Conservation (phyloP, 2,329 filamentous ascomycete genomes). For the Cytospora schulzeri region DNA sequence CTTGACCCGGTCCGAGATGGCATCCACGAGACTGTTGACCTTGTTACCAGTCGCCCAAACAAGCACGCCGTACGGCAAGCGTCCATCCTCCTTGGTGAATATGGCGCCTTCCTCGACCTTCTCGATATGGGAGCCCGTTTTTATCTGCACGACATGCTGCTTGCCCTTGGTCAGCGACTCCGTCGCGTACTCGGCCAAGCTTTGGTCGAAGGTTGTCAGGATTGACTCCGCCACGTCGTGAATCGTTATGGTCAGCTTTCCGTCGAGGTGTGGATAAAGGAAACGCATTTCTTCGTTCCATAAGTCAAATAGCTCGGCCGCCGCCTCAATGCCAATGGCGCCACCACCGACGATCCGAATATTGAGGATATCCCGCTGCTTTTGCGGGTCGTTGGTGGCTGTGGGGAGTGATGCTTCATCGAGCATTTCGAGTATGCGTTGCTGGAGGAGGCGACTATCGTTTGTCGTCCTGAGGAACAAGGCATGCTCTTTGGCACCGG, state of each 20-base stretch:
- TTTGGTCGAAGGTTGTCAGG: conserved; percentile 43
- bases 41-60: conserved; percentile 33
- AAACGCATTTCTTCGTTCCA: conserved; percentile 41
- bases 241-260: conserved; percentile 43
- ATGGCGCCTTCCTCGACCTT: conserved; percentile 28
- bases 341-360: conserved; percentile 46
- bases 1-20: conserved; percentile 28
- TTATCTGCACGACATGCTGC: conserved; percentile 38
- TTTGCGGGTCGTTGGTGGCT: conserved; percentile 29
- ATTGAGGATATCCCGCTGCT: conserved; percentile 39
- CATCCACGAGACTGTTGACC: conserved; percentile 31
- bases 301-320: conserved; percentile 47
- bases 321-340: conserved; percentile 45
- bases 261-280: conserved; percentile 44
- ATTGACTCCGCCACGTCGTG: conserved; percentile 47
- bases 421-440: conserved; percentile 37
- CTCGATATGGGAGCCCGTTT: conserved; percentile 35
- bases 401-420: conserved; percentile 33
- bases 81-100: conserved; percentile 44
- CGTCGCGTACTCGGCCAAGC: conserved; percentile 44
- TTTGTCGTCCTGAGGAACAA: conserved; percentile 41
- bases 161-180: conserved; percentile 38
- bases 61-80: conserved; percentile 42
- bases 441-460: conserved; percentile 39
- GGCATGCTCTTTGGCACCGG: conserved; percentile 42